Evolutionary conservation across 2,329 filamentous ascomycete species (phyloP).

Genomic region (Aureobasidium sp.): DNA sequence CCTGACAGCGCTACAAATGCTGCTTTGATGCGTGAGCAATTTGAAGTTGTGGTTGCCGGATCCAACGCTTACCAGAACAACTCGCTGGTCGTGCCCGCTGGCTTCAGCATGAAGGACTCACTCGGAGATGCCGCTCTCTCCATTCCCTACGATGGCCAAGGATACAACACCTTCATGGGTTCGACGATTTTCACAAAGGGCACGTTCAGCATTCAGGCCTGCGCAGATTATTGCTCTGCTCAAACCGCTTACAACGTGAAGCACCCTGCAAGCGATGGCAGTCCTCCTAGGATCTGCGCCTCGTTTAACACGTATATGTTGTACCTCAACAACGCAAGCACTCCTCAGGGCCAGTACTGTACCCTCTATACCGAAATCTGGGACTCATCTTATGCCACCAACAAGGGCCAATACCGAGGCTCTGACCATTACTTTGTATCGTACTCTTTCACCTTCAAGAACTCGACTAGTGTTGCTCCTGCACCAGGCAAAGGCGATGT

Average conservation of each 20-base stretch:
- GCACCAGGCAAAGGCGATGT: neutral
- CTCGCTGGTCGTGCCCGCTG: conserved; percentile 20
- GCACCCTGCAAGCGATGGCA: conserved; percentile 13
- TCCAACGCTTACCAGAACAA: conserved; percentile 31
- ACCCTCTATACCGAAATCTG: conserved; percentile 16
- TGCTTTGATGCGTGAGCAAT: conserved; percentile 25
- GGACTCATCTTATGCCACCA: conserved; percentile 14
- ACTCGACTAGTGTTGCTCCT: conserved; percentile 7
- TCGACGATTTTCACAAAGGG: conserved; percentile 18
- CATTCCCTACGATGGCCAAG: conserved; percentile 19
- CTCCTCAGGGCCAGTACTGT: conserved; percentile 14
- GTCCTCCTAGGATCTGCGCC: neutral
- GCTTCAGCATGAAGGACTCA: conserved; percentile 22
- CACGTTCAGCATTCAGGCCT: conserved; percentile 13
- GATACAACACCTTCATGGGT: conserved; percentile 20
- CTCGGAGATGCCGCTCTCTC: conserved; percentile 15
- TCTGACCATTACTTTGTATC: conserved; percentile 12
- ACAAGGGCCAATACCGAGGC: conserved; percentile 13
- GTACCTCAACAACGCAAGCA: neutral
- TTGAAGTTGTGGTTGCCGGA: conserved; percentile 34
- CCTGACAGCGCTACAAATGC: conserved; percentile 25
- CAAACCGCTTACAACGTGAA: conserved; percentile 16
- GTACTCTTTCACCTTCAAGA: conserved; percentile 13
- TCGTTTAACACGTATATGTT: conserved; percentile 1
- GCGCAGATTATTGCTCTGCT: conserved; percentile 19